A percentile compares a stretch with the other conserved stretches of the same genome.
Conservation (phyloP, 495 filamentous ascomycete genomes). For the Hypoxylon lienhwacheense region DNA sequence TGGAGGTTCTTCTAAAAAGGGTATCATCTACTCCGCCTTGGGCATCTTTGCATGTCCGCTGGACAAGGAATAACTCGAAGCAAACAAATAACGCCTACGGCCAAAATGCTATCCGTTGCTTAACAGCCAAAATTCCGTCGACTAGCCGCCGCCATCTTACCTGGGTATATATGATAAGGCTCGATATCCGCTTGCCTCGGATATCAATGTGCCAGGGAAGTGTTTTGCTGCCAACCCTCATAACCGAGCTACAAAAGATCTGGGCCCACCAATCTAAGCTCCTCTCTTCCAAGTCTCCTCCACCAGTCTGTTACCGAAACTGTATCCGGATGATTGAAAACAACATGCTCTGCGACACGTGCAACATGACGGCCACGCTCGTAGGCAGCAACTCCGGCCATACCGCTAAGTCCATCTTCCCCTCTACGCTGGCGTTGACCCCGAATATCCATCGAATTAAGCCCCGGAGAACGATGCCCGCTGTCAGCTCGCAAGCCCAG, state of each 20-base stretch:
- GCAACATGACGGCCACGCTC: slow-evolving; percentile 61
- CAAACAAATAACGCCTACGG: slow-evolving; percentile 25
- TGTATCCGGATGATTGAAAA: slow-evolving; percentile 64
- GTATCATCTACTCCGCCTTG: slow-evolving; percentile 42
- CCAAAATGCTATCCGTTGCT: slow-evolving; percentile 15
- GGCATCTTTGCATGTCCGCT: slow-evolving; percentile 36
- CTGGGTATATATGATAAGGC: slow-evolving; percentile 22
- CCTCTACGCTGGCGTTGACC: slow-evolving; percentile 61
- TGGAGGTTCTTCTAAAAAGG: slow-evolving; percentile 35
- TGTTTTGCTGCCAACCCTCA: slow-evolving; percentile 33
- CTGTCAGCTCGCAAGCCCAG: slow-evolving; percentile 62
- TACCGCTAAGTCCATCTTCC: slow-evolving; percentile 58
- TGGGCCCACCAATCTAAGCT: slow-evolving; percentile 27
- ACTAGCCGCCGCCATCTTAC: slow-evolving; percentile 15
- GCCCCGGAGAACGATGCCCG: slow-evolving; percentile 58
- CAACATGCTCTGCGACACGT: slow-evolving; percentile 68
- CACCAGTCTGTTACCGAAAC: slow-evolving; percentile 49
- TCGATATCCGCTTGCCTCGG: slow-evolving; percentile 21
- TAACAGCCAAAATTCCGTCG: slow-evolving; percentile 22
- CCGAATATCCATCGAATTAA: slow-evolving; percentile 57
- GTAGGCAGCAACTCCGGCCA: slow-evolving; percentile 66
- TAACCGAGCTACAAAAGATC: slow-evolving; percentile 33
- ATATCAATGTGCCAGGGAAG: slow-evolving; percentile 21
- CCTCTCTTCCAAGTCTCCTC: slow-evolving; percentile 21
- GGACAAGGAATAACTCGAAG: slow-evolving; percentile 18